Evolutionary conservation across 2,329 filamentous ascomycete species (phyloP).

Genomic region (Delphinella strobiligena): DNA sequence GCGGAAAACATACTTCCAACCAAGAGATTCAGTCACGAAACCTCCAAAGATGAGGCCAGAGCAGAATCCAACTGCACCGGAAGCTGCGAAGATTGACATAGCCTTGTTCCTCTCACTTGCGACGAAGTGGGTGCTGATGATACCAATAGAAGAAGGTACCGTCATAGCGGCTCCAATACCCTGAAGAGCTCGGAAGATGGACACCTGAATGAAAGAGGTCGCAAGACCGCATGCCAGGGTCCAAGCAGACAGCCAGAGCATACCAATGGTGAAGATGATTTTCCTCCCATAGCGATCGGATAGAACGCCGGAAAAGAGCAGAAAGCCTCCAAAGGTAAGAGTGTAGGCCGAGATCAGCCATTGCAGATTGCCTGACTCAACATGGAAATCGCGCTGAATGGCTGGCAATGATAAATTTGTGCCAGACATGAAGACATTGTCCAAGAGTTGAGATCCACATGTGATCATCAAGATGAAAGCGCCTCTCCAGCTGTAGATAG

Average conservation of each 20-base stretch:
- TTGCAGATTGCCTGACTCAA: conserved; percentile 24
- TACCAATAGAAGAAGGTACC: conserved; percentile 34
- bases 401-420: conserved; percentile 30
- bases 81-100: conserved; percentile 9
- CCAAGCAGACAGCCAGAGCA: conserved; percentile 17
- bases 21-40: conserved; percentile 33
- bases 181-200: conserved; percentile 34
- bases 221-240: conserved; percentile 20
- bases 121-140: conserved; percentile 30
- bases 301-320: conserved; percentile 20
- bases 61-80: conserved; percentile 34
- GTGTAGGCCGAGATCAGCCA: conserved; percentile 33
- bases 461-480: conserved; percentile 27
- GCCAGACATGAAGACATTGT: conserved; percentile 30
- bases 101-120: conserved; percentile 33
- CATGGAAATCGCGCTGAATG: conserved; percentile 27
- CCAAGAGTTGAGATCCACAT: conserved; percentile 31
- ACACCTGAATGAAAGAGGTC: conserved; percentile 30
- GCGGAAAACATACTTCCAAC: conserved; percentile 39
- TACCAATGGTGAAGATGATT: conserved; percentile 26
- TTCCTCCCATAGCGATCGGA: conserved; percentile 27
- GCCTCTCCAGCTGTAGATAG: conserved; percentile 26
- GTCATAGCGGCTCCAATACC: conserved; percentile 36
- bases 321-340: conserved; percentile 26
- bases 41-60: conserved; percentile 40